Percentiles rank a stretch among this genome's conserved stretches.
phyloP scores from a whole-genome alignment of 176 grass and related monocot species.

The Zoysia japonica region DNA sequence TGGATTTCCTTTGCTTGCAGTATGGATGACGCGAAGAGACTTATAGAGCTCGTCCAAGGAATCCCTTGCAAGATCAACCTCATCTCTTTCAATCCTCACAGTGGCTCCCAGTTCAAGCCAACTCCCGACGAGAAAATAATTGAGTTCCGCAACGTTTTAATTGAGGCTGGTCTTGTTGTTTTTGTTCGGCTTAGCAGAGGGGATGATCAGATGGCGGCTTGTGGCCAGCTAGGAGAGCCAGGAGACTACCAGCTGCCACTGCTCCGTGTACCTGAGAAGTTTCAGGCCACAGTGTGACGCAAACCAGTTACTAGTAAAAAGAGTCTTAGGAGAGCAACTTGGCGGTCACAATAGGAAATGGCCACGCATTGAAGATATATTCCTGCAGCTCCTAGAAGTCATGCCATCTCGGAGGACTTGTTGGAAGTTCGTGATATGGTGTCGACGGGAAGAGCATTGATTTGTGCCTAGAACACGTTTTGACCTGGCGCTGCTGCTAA shows the following conservation, averaged over 20 bases:
- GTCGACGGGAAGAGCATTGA: background rate
- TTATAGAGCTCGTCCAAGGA: constrained; percentile 60
- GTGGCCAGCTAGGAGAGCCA: constrained; percentile 71
- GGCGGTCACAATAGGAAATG: background rate
- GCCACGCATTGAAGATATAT: background rate
- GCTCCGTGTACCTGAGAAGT: constrained; percentile 72
- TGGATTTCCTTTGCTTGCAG: constrained; percentile 48
- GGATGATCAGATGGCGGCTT: constrained; percentile 89
- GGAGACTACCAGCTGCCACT: constrained; percentile 63
- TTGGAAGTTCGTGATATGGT: background rate
- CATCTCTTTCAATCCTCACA: constrained; percentile 88
- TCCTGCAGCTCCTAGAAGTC: background rate
- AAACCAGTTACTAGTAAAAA: background rate
- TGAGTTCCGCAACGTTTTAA: constrained; percentile 83
- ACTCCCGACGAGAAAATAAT: constrained; percentile 78
- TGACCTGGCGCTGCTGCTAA: background rate
- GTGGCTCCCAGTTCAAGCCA: constrained; percentile 81
- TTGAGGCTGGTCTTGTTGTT: constrained; percentile 56
- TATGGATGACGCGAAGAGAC: constrained; percentile 80
- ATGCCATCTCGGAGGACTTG: background rate
- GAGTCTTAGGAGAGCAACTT: background rate
- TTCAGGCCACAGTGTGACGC: constrained; percentile 65
- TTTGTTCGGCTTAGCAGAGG: constrained; percentile 83
- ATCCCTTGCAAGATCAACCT: constrained; percentile 98
- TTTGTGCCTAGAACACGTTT: background rate